phyloP scores from a whole-genome alignment of 2,329 filamentous ascomycete species.

The Colletotrichum viniferum region DNA sequence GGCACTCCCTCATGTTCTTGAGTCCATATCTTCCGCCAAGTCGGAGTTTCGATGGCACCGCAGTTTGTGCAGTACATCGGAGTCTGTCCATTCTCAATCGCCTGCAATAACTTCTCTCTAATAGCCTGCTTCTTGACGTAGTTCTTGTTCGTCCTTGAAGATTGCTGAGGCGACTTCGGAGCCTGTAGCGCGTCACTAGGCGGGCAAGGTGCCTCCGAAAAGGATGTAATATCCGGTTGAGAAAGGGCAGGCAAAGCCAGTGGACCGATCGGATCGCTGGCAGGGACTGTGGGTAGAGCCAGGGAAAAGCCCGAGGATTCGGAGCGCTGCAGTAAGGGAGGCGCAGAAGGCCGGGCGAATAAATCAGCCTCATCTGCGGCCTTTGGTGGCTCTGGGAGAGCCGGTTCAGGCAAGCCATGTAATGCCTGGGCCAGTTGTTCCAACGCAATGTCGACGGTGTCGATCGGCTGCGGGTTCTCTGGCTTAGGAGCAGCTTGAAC shows the following conservation, averaged over 20 bases:
- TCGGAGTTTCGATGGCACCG: conserved; percentile 92
- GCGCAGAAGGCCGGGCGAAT: conserved; percentile 6
- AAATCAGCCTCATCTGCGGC: neutral
- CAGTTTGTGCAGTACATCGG: conserved; percentile 92
- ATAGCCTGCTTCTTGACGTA: conserved; percentile 66
- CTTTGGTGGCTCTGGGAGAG: neutral
- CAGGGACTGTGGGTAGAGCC: conserved; percentile 37
- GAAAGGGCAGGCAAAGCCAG: conserved; percentile 35
- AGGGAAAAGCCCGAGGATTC: conserved; percentile 31
- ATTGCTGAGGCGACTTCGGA: conserved; percentile 39
- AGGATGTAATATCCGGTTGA: conserved; percentile 13
- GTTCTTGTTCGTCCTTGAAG: conserved; percentile 64
- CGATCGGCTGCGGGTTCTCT: neutral
- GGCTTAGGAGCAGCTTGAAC: conserved; percentile 7
- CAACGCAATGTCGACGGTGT: conserved; percentile 1
- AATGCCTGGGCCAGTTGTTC: conserved; percentile 10
- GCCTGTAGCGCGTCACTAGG: conserved; percentile 45
- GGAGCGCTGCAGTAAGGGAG: conserved; percentile 14
- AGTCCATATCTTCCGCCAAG: conserved; percentile 93
- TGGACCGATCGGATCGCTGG: conserved; percentile 30
- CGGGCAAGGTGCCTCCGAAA: conserved; percentile 45
- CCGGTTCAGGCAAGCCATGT: neutral
- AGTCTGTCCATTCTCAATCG: conserved; percentile 79
- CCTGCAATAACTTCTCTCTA: conserved; percentile 62
- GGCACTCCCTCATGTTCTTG: conserved; percentile 75